Evolutionary conservation across 768 basidiomycete genomes (phyloP), one percentile per base, ranked within the genome.

Genomic region (Coprinopsis strossmayeri): DNA sequence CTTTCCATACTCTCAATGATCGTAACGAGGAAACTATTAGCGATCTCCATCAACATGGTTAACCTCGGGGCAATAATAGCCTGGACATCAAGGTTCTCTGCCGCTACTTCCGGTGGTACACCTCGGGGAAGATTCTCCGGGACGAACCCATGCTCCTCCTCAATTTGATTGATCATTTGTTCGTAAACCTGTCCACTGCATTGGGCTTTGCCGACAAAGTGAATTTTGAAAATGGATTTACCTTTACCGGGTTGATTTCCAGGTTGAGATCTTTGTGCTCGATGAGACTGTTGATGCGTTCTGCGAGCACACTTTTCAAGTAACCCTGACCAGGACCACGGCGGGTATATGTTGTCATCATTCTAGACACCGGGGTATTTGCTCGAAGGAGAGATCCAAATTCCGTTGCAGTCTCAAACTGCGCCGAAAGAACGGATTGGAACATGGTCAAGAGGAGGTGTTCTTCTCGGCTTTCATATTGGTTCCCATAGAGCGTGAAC

Each of bases 291-390:
- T 99, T 98, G 69, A 99, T 98, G 55, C 95, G 84, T 62, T 99
- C 96, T 21, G 96, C 94, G 40, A 99, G 76, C 24, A 98, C 94
- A 54, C 87, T 86, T 75, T 99, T 99, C 55, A 99, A 82, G 66
- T 98, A 99, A 59, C 91, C 93, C 67, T 98, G 96, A 49, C 96
- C 96, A 1, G 96, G 96, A 50, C 96, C 96, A 48, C 96, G 87
- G 52, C 96, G 89, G 46, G 96, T 98, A 69, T 99, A 99, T 17
- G 96, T 98, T 38, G 96, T 99, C 96, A 99, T 99, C 96, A 99
- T 99, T 32, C 96, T 86, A 42, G 93, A 97, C 20, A 99, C 96
- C 40, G 96, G 96, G 43, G 96, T 99, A 68, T 99, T 99, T 51
- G 96, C 96, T 46, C 96, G 90, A 24, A 99, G 81, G 10, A 99